phyloP scores from a whole-genome alignment of 805 yeast species.

The Sporopachydermia quercuum region DNA sequence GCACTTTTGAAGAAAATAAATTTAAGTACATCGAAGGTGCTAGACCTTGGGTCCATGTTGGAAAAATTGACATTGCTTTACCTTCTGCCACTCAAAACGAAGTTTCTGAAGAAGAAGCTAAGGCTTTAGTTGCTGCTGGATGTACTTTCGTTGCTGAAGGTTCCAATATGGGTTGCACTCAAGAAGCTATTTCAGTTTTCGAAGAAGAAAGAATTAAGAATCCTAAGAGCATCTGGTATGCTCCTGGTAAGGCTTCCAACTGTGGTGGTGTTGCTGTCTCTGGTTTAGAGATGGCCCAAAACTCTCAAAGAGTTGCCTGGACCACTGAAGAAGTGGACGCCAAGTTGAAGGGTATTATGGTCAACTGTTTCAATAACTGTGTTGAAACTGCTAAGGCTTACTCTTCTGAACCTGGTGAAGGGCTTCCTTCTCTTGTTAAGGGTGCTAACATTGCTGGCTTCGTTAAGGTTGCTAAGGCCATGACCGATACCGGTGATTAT shows the following conservation, averaged over 20 bases:
- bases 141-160: conserved; percentile 94
- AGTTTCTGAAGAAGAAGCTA: conserved; percentile 93
- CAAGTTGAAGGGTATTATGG: conserved; percentile 86
- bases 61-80: conserved; percentile 85
- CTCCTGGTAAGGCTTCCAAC: conserved; percentile 98
- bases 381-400: conserved; percentile 73
- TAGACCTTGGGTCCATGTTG: conserved; percentile 92
- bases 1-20: conserved; percentile 14
- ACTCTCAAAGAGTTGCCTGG: conserved; percentile 90
- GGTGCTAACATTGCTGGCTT: conserved; percentile 99
- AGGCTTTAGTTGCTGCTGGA: conserved; percentile 85
- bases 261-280: conserved; percentile 99
- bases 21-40: conserved; percentile 81
- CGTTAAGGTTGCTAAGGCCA: conserved; percentile 96
- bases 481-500: conserved; percentile 94
- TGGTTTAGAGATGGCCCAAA: conserved; percentile 98
- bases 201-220: conserved; percentile 35
- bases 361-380: conserved; percentile 84
- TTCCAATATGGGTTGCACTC: conserved; percentile 98
- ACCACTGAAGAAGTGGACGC: conserved; percentile 82
- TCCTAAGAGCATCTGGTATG: conserved; percentile 72
- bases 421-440: conserved; percentile 88
- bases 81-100: conserved; percentile 99
- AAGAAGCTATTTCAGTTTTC: conserved; percentile 89
- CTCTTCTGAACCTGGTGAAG: conserved; percentile 50